phyloP scores from a whole-genome alignment of 495 filamentous ascomycete genomes.

The Penicillium steckii region DNA sequence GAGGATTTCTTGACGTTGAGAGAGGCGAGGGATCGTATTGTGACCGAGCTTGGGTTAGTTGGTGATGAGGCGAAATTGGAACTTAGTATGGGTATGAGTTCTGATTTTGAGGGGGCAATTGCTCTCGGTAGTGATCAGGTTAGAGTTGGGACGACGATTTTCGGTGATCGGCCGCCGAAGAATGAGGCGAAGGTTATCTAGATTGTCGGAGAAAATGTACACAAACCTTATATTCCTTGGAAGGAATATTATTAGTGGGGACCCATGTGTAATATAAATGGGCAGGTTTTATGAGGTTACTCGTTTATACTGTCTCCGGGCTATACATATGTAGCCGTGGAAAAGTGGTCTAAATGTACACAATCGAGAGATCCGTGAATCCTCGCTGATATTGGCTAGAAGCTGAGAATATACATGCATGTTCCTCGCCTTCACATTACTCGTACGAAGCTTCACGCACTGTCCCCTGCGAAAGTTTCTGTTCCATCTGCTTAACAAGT shows the following conservation, averaged over 20 bases:
- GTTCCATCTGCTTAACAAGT: constrained; percentile 82
- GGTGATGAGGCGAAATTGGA: constrained; percentile 48
- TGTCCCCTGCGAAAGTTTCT: constrained; percentile 62
- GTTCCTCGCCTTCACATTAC: constrained; percentile 6
- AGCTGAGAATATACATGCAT: constrained; percentile 28
- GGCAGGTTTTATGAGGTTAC: no score
- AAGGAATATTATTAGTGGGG: no score
- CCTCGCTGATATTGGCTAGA: constrained; percentile 21
- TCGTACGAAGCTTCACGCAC: constrained; percentile 8
- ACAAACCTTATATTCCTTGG: no score
- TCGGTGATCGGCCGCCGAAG: constrained; percentile 76
- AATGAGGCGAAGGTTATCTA: constrained; percentile 59
- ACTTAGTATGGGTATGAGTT: constrained; percentile 85
- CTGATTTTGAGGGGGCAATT: constrained; percentile 92
- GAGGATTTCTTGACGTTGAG: constrained; percentile 77
- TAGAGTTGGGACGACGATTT: constrained; percentile 92
- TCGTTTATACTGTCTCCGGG: no score
- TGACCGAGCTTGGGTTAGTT: constrained; percentile 44
- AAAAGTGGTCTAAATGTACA: constrained; percentile 14
- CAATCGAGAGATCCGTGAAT: constrained; percentile 12
- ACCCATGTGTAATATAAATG: no score
- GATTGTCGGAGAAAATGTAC: constrained; percentile 8
- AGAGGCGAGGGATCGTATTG: constrained; percentile 66
- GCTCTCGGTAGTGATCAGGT: constrained; percentile 82
- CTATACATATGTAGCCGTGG: no score